Evolutionary conservation across 1,284 basidiomycete species (phyloP).

Genomic region (Fomitopsis betulina): DNA sequence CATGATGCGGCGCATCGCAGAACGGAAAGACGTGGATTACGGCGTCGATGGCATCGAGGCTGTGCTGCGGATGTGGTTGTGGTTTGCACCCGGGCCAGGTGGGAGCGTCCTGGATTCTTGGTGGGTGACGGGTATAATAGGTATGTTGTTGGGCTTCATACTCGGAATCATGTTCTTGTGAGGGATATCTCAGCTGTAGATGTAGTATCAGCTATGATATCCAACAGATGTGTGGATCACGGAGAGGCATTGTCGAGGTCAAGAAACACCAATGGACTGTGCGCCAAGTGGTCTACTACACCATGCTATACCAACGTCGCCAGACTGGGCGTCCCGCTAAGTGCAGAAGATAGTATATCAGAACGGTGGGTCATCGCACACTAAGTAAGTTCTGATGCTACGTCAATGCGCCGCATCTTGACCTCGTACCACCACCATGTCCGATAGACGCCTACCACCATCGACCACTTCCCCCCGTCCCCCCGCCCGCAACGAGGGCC

Average conservation of each 20-base stretch:
- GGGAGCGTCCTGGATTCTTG: not conserved
- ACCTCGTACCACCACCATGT: no score
- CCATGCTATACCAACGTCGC: no score
- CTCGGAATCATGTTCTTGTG: not conserved
- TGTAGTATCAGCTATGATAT: not conserved
- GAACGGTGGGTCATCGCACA: no score
- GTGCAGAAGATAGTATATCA: no score
- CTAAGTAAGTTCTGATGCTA: no score
- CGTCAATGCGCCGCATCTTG: no score
- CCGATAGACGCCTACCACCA: no score
- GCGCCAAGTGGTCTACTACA: no score
- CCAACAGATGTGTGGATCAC: not conserved
- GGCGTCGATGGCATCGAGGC: slow-evolving; percentile 17
- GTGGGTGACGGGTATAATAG: not conserved
- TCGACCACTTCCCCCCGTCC: no score
- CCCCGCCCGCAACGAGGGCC: no score
- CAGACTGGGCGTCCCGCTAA: no score
- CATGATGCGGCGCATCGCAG: slow-evolving; percentile 20
- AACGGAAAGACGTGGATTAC: slow-evolving; percentile 13
- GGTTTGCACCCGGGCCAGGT: slow-evolving; percentile 12
- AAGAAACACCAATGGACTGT: not conserved
- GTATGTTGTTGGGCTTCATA: not conserved
- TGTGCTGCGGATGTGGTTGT: slow-evolving; percentile 20
- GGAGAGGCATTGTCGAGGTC: not conserved
- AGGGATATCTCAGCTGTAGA: not conserved